Evolutionary conservation across 306 rosid genomes (phyloP).

Genomic region (Elaeagnus macrophylla): DNA sequence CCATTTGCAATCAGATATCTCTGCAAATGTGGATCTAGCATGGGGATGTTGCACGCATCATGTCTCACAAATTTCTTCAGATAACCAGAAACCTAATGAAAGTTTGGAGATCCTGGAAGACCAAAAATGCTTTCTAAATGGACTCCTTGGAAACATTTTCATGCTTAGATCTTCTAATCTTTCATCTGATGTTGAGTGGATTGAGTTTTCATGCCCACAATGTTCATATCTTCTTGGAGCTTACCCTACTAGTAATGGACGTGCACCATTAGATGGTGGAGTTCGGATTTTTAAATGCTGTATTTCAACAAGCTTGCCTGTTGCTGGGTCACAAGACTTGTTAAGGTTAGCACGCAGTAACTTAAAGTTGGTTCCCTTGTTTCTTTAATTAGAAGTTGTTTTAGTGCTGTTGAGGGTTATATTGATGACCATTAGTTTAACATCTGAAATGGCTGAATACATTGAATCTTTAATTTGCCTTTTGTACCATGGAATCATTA

Average conservation of each 20-base stretch:
- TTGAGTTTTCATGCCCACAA: slow-evolving; percentile 65
- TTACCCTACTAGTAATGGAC: slow-evolving; percentile 54
- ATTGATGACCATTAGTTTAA: slow-evolving; percentile 5
- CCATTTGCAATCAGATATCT: slow-evolving; percentile 22
- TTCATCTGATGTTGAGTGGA: slow-evolving; percentile 67
- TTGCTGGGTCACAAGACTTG: slow-evolving; percentile 41
- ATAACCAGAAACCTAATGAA: slow-evolving; percentile 19
- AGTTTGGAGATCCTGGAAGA: slow-evolving; percentile 34
- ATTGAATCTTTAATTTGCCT: too few relatives aligned
- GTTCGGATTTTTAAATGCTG: slow-evolving; percentile 74
- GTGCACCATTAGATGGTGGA: slow-evolving; percentile 68
- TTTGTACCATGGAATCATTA: too few relatives aligned
- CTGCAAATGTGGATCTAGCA: slow-evolving; percentile 13
- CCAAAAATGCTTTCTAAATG: slow-evolving; percentile 62
- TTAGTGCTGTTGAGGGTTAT: background rate
- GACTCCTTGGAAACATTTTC: slow-evolving; percentile 81
- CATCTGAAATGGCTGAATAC: too few relatives aligned
- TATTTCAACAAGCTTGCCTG: slow-evolving; percentile 51
- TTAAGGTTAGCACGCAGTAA: slow-evolving; percentile 53
- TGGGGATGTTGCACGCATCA: slow-evolving; percentile 36
- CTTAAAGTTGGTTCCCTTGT: background rate
- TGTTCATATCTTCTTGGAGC: slow-evolving; percentile 76
- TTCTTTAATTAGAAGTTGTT: background rate
- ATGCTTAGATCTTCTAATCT: slow-evolving; percentile 79
- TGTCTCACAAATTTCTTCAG: slow-evolving; percentile 26